Conservation (phyloP, 2,329 filamentous ascomycete genomes). For the Xylaria multiplex region DNA sequence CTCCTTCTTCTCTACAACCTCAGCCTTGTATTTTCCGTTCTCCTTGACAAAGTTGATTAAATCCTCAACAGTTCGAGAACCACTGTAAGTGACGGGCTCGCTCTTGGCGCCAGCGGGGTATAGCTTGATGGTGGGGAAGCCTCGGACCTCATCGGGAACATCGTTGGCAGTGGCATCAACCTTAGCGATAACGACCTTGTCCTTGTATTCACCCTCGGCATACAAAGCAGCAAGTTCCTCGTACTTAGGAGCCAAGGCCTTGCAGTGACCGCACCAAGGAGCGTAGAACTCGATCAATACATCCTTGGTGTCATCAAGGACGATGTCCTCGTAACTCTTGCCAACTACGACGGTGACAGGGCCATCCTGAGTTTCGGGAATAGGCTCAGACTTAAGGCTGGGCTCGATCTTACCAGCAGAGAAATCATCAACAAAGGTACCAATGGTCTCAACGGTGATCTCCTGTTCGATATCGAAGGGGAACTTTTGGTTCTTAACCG, state of each 20-base stretch:
- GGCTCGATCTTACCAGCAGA: slow-evolving; percentile 87
- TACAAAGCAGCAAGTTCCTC: slow-evolving; percentile 87
- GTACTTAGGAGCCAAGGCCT: slow-evolving; percentile 95
- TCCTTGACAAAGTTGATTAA: slow-evolving; percentile 92
- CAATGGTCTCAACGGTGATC: slow-evolving; percentile 76
- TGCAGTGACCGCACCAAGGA: slow-evolving; percentile 99
- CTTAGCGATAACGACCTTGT: slow-evolving; percentile 94
- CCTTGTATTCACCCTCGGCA: slow-evolving; percentile 79
- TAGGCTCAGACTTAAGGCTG: slow-evolving; percentile 97
- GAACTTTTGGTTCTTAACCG: slow-evolving; percentile 95
- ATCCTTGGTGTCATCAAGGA: slow-evolving; percentile 94
- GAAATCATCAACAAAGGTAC: slow-evolving; percentile 87
- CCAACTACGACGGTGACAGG: slow-evolving; percentile 89
- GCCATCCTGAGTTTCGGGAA: slow-evolving; percentile 92
- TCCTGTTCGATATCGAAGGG: slow-evolving; percentile 87
- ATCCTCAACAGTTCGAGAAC: slow-evolving; percentile 89
- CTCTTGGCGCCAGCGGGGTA: slow-evolving; percentile 91
- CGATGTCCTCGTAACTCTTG: slow-evolving; percentile 90
- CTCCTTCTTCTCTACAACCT: slow-evolving; percentile 66
- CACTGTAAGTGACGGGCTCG: slow-evolving; percentile 85
- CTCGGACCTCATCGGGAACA: slow-evolving; percentile 94
- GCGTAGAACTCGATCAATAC: slow-evolving; percentile 99
- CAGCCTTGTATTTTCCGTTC: slow-evolving; percentile 89
- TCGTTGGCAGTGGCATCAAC: slow-evolving; percentile 97
- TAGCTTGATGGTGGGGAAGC: slow-evolving; percentile 99